Conservation (phyloP, 805 yeast genomes). For the Ogataea pini region DNA sequence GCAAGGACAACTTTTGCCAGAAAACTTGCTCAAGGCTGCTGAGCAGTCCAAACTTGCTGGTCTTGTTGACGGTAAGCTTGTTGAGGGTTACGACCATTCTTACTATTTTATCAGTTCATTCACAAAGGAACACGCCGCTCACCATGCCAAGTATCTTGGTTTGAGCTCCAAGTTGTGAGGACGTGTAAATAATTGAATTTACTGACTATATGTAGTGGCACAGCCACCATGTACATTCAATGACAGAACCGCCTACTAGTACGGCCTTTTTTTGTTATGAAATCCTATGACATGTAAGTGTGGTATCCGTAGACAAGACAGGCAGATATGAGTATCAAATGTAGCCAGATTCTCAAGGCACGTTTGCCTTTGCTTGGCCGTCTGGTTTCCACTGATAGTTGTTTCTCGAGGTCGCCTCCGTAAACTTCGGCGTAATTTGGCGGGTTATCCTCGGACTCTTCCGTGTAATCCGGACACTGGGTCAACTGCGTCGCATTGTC, state of each 20-base stretch:
- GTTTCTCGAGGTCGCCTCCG: background rate
- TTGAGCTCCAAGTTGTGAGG: constrained; percentile 27
- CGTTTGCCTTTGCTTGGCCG: too few relatives aligned
- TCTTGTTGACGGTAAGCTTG: constrained; percentile 58
- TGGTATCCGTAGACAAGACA: background rate
- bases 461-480: background rate
- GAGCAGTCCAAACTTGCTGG: constrained; percentile 60
- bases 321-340: background rate
- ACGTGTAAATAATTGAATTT: background rate
- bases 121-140: constrained; percentile 79
- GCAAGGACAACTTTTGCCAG: constrained; percentile 67
- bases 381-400: background rate
- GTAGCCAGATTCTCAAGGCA: too few relatives aligned
- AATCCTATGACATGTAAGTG: too few relatives aligned
- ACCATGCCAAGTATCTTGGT: constrained; percentile 65
- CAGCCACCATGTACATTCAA: background rate
- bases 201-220: background rate
- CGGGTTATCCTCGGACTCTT: background rate
- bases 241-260: too few relatives aligned
- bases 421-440: constrained; percentile 2
- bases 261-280: too few relatives aligned
- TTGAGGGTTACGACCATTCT: constrained; percentile 87
- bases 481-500: constrained; percentile 3
- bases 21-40: constrained; percentile 62
- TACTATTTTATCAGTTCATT: constrained; percentile 83